These are phyloP conservation scores for Scalesia atractyloides DNA, from an alignment of 129 eudicot species.

Conservation along the genomic window DNA sequence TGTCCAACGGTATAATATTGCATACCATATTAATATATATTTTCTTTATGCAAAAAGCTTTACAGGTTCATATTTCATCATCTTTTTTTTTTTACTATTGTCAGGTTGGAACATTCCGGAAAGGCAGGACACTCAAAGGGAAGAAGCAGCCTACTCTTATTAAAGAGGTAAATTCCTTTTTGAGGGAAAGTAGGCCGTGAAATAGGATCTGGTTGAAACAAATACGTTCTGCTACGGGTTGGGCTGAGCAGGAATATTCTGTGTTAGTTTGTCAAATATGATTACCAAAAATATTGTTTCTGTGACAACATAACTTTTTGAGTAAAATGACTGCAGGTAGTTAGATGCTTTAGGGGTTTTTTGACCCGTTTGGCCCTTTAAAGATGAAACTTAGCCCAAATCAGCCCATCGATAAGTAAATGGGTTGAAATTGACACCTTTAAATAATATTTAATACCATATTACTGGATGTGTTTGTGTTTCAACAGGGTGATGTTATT, in stretches of 20 bases:
- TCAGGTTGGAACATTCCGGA: conserved; percentile 89
- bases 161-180: conserved; percentile 55
- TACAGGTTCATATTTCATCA: not conserved
- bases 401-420: not conserved
- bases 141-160: conserved; percentile 67
- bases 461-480: conserved; percentile 7
- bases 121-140: conserved; percentile 72
- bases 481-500: conserved; percentile 70
- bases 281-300: not conserved
- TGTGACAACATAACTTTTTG: not conserved
- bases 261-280: not conserved
- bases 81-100: conserved; percentile 12
- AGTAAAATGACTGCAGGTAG: not conserved
- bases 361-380: not conserved
- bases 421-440: not conserved
- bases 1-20: conserved; percentile 62
- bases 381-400: not conserved
- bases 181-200: not conserved
- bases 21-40: not conserved
- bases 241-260: not conserved
- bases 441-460: conserved; percentile 1
- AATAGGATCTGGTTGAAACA: not conserved
- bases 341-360: not conserved
- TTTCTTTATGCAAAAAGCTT: conserved; percentile 5
- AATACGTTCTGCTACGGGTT: not conserved